A percentile compares a stretch with the other conserved stretches of the same genome.
These are phyloP conservation scores for Clavariopsis aquatica DNA, from an alignment of 495 filamentous ascomycete genomes.

Conservation along the genomic window DNA sequence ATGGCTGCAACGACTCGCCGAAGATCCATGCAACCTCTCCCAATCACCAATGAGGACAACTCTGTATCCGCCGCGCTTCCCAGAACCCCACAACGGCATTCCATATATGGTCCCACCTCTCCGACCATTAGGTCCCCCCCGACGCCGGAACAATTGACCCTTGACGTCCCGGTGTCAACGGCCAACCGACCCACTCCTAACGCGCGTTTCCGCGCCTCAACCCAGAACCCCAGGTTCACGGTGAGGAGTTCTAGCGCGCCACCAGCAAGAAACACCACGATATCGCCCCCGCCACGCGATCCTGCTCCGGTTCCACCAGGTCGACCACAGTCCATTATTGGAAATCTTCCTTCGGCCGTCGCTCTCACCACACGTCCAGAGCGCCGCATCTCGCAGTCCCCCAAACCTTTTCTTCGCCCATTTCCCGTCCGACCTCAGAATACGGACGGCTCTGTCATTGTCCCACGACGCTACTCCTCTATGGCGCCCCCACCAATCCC, in stretches of 20 bases:
- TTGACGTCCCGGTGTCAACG: conserved; percentile 7
- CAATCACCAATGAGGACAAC: conserved; percentile 32
- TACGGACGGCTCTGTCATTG: conserved; percentile 25
- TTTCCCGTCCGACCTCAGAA: conserved; percentile 34
- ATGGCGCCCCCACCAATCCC: conserved; percentile 31
- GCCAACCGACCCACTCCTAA: conserved; percentile 17
- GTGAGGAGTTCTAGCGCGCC: conserved; percentile 36
- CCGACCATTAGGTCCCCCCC: conserved; percentile 13
- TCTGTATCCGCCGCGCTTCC: conserved; percentile 22
- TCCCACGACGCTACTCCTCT: conserved; percentile 35
- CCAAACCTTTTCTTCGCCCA: conserved; percentile 36
- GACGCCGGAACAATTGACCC: conserved; percentile 2
- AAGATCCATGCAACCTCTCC: conserved; percentile 41
- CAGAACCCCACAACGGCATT: conserved; percentile 21
- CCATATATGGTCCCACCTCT: conserved; percentile 29
- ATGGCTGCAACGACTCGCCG: conserved; percentile 36
- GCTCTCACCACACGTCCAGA: conserved; percentile 2
- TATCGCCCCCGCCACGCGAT: conserved; percentile 28
- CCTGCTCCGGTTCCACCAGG: conserved; percentile 20
- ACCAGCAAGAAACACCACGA: conserved; percentile 15
- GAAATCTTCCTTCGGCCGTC: conserved; percentile 17
- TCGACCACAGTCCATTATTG: conserved; percentile 34
- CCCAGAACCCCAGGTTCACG: conserved; percentile 7
- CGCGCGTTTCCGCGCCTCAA: conserved; percentile 3
- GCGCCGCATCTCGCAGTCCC: conserved; percentile 15